Percentiles rank a stretch among this genome's conserved stretches.
phyloP scores from a whole-genome alignment of 2,329 filamentous ascomycete genomes.

The Chalara sp. region DNA sequence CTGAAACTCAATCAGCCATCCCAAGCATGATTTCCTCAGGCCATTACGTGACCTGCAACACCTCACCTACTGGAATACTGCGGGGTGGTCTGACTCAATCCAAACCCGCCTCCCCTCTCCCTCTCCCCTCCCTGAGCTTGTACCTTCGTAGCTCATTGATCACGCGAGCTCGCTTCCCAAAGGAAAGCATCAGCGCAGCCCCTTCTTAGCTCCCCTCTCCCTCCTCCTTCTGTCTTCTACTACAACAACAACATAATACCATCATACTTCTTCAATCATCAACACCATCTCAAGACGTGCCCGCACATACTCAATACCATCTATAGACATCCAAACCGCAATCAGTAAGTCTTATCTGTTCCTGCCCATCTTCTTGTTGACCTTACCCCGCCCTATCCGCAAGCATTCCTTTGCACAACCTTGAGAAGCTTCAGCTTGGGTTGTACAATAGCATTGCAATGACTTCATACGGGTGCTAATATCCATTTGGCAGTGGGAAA shows the following conservation, averaged over 20 bases:
- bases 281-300: not conserved
- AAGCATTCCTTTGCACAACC: constrained; percentile 6
- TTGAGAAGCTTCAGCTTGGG: not conserved
- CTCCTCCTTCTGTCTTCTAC: not conserved
- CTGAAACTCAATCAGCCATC: no score
- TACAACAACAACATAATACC: not conserved
- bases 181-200: not conserved
- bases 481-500: constrained; percentile 70
- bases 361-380: constrained; percentile 3
- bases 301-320: not conserved
- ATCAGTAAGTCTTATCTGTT: constrained; percentile 18
- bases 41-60: no score
- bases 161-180: no score
- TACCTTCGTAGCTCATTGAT: no score
- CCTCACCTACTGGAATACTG: no score
- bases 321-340: constrained; percentile 8
- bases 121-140: no score
- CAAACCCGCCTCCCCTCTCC: no score
- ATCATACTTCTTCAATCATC: not conserved
- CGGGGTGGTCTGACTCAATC: no score
- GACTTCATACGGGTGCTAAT: constrained; percentile 10
- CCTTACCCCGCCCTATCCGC: constrained; percentile 11
- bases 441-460: constrained; percentile 10
- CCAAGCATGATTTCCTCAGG: no score
- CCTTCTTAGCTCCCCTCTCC: not conserved